Evolutionary conservation across 441 rosid genomes (phyloP).

Genomic region (Aleurites moluccanus): DNA sequence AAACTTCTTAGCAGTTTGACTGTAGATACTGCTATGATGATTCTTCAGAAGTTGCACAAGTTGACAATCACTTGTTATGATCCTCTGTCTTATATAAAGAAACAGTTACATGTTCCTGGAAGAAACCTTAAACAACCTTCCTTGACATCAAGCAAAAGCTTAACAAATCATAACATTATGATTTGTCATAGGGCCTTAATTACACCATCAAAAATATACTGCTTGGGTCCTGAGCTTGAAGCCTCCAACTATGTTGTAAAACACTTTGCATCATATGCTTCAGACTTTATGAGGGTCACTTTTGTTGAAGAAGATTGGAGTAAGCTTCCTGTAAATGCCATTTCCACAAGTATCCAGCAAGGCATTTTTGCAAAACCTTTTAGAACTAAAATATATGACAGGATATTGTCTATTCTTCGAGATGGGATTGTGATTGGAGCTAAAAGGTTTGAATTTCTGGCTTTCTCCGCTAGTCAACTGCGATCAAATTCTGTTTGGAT

Average conservation of each 20-base stretch:
- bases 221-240: constrained; percentile 94
- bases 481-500: constrained; percentile 95
- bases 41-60: constrained; percentile 75
- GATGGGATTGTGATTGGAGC: constrained; percentile 74
- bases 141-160: constrained; percentile 40
- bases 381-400: constrained; percentile 64
- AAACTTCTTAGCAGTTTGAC: constrained; percentile 43
- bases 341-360: constrained; percentile 61
- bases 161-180: constrained; percentile 58
- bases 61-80: constrained; percentile 58
- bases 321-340: constrained; percentile 62
- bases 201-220: constrained; percentile 82
- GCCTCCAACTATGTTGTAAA: constrained; percentile 79
- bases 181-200: constrained; percentile 77
- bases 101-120: constrained; percentile 36
- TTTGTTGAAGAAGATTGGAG: constrained; percentile 98
- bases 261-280: constrained; percentile 68
- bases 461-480: constrained; percentile 94
- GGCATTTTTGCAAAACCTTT: constrained; percentile 69
- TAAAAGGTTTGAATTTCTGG: constrained; percentile 79
- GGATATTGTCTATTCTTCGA: constrained; percentile 67
- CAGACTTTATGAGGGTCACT: constrained; percentile 79
- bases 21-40: constrained; percentile 46
- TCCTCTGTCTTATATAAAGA: constrained; percentile 55
- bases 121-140: constrained; percentile 41